phyloP scores from a whole-genome alignment of 371 early-diverging fungal genomes.

The Mortierella polycephala region DNA sequence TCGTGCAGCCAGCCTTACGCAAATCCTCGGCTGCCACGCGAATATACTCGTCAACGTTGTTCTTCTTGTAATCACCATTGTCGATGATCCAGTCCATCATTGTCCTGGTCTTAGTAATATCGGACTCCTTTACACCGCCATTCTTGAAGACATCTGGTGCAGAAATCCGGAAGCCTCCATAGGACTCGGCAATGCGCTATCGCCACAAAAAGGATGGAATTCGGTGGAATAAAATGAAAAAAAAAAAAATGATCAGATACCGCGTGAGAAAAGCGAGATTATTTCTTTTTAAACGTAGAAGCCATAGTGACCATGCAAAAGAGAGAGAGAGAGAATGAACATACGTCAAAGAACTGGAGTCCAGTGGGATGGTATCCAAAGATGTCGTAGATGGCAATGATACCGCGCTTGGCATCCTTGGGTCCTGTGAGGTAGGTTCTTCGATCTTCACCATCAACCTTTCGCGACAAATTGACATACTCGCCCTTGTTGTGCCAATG shows the following conservation, averaged over 20 bases:
- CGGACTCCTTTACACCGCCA: slow-evolving; percentile 12
- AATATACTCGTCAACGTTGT: slow-evolving; percentile 31
- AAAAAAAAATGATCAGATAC: not conserved
- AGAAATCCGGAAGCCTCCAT: slow-evolving; percentile 49
- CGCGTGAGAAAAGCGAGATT: too few relatives aligned
- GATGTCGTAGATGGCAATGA: slow-evolving; percentile 48
- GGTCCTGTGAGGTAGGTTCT: slow-evolving; percentile 44
- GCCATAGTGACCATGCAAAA: too few relatives aligned
- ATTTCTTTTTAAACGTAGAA: too few relatives aligned
- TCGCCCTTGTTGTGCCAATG: slow-evolving; percentile 48
- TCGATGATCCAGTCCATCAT: slow-evolving; percentile 39
- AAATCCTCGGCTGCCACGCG: slow-evolving; percentile 38
- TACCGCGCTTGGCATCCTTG: slow-evolving; percentile 47
- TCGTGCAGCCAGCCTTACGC: slow-evolving; percentile 36
- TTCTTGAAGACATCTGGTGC: slow-evolving; percentile 30
- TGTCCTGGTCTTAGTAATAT: slow-evolving; percentile 3
- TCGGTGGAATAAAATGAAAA: not conserved
- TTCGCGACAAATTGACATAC: slow-evolving; percentile 4
- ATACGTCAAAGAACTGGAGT: slow-evolving; percentile 47
- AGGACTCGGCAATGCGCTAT: slow-evolving; percentile 44
- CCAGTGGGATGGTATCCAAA: slow-evolving; percentile 41
- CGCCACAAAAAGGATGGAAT: too few relatives aligned
- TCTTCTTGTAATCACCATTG: slow-evolving; percentile 35
- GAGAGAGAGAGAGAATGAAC: not conserved
- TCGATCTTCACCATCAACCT: slow-evolving; percentile 33